These are phyloP conservation scores for Monosporascus sp. DNA, from an alignment of 2,329 filamentous ascomycete species.

Conservation along the genomic window DNA sequence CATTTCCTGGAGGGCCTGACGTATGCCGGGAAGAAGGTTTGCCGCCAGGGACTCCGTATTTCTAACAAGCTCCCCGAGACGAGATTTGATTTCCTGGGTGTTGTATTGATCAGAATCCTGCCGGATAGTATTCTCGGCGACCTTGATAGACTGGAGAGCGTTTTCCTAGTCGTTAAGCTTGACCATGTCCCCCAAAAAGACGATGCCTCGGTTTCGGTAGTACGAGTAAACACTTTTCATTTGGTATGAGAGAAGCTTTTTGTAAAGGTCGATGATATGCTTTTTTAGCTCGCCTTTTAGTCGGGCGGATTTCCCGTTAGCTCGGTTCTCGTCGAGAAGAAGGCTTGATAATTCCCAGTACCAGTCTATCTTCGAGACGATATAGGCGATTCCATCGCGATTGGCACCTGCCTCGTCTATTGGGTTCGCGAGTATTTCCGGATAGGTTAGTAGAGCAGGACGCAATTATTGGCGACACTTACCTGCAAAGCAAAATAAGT, in stretches of 20 bases:
- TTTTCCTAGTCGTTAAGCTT: constrained; percentile 31
- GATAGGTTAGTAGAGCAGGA: no score
- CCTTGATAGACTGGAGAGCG: constrained; percentile 21
- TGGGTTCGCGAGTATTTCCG: constrained; percentile 27
- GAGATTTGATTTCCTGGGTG: background rate
- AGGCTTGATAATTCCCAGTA: constrained; percentile 27
- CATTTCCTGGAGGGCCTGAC: constrained; percentile 4
- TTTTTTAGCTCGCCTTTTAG: constrained; percentile 16
- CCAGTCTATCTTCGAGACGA: constrained; percentile 33
- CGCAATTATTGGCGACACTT: no score
- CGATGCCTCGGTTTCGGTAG: constrained; percentile 21
- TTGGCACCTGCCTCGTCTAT: constrained; percentile 24
- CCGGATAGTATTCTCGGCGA: constrained; percentile 16
- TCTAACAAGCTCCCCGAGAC: background rate
- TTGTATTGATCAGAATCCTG: constrained; percentile 3
- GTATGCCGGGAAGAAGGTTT: background rate
- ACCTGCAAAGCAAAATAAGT: constrained; percentile 30
- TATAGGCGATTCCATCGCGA: constrained; percentile 27
- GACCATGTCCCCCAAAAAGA: constrained; percentile 24
- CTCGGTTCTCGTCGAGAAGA: constrained; percentile 18
- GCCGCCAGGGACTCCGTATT: background rate
- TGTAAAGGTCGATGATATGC: constrained; percentile 30
- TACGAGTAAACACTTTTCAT: constrained; percentile 35
- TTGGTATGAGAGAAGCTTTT: constrained; percentile 32
- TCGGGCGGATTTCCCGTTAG: background rate